Conservation (phyloP, 2,329 filamentous ascomycete species). For the Colletotrichum zoysiae region DNA sequence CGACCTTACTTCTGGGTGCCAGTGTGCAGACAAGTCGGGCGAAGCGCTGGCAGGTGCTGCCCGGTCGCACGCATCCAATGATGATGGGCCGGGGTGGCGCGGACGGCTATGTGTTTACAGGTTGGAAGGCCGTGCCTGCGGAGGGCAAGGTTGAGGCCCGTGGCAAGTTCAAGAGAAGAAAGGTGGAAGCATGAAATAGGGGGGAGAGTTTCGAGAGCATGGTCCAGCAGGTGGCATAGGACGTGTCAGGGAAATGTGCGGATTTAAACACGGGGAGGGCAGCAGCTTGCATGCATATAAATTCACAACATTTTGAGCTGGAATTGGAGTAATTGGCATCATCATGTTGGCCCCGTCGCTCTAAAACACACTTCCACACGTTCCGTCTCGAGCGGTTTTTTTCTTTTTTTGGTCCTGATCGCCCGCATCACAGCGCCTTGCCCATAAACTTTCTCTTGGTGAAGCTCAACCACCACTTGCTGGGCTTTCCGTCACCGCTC, state of each 20-base stretch:
- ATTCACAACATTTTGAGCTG: conserved; percentile 29
- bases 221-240: background rate
- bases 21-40: conserved; percentile 84
- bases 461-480: conserved; percentile 98
- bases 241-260: background rate
- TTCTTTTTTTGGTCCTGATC: conserved; percentile 13
- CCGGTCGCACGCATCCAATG: conserved; percentile 89
- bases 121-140: conserved; percentile 82
- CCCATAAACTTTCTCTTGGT: conserved; percentile 99
- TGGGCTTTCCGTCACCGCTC: conserved; percentile 74
- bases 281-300: conserved; percentile 26
- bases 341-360: conserved; percentile 32
- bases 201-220: background rate
- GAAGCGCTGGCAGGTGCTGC: conserved; percentile 89
- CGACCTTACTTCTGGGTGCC: conserved; percentile 83
- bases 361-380: conserved; percentile 13
- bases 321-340: conserved; percentile 32
- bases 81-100: conserved; percentile 92
- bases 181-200: conserved; percentile 55
- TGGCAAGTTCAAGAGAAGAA: conserved; percentile 82
- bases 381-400: background rate
- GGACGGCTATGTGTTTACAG: conserved; percentile 92
- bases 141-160: conserved; percentile 85
- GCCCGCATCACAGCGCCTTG: conserved; percentile 76
- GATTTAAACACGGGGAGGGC: background rate